phyloP scores from a whole-genome alignment of 352 stramenopile species.

The Pseudoperonospora humuli region DNA sequence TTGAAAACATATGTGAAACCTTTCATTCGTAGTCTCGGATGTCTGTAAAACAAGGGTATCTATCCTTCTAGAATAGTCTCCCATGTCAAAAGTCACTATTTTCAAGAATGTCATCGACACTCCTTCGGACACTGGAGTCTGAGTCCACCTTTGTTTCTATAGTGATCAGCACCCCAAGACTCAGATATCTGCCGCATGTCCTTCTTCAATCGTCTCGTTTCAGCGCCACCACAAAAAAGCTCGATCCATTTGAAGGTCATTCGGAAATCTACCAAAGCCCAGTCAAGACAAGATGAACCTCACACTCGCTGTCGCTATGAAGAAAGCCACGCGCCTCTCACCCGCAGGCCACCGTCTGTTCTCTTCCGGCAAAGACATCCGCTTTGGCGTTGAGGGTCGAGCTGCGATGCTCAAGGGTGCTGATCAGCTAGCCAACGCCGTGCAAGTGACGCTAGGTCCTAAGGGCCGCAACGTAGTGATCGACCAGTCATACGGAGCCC shows the following conservation, averaged over 20 bases:
- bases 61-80: constrained; percentile 26
- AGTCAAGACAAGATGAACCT: constrained; percentile 52
- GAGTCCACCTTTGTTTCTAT: constrained; percentile 1
- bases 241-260: constrained; percentile 10
- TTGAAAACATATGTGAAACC: too few relatives aligned
- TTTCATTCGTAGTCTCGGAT: neutral
- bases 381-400: constrained; percentile 97
- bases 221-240: constrained; percentile 11
- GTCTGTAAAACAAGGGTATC: neutral
- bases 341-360: constrained; percentile 58
- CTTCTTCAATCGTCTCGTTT: constrained; percentile 5
- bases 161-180: neutral
- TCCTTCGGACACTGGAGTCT: constrained; percentile 4
- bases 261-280: constrained; percentile 23
- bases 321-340: constrained; percentile 46
- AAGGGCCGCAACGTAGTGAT: constrained; percentile 99
- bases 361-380: constrained; percentile 96
- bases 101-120: constrained; percentile 10
- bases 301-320: constrained; percentile 47
- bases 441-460: constrained; percentile 98
- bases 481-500: constrained; percentile 89
- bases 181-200: neutral
- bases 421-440: constrained; percentile 97
- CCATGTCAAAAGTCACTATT: constrained; percentile 9
- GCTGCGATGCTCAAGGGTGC: constrained; percentile 98